These are phyloP conservation scores for Rhynchospora breviuscula DNA, from an alignment of 176 grass and related monocot genomes.

Conservation along the genomic window DNA sequence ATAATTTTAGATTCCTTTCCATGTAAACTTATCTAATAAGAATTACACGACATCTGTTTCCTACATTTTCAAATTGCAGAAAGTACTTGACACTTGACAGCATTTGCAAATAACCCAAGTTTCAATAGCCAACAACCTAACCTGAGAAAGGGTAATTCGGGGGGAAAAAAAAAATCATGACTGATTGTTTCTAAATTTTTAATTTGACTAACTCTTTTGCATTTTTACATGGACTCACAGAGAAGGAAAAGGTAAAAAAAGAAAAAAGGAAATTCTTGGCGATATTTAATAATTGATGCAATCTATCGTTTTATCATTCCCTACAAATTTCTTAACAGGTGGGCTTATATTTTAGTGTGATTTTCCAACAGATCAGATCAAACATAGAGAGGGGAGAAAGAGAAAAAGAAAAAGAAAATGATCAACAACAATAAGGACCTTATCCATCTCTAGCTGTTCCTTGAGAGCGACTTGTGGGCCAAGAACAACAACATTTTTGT, in stretches of 20 bases:
- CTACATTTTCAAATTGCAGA: too few relatives aligned
- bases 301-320: too few relatives aligned
- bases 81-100: not conserved
- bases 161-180: too few relatives aligned
- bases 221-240: not conserved
- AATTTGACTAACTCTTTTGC: not conserved
- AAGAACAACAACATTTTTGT: conserved; percentile 43
- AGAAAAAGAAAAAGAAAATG: not conserved
- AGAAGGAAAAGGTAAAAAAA: too few relatives aligned
- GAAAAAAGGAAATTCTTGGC: too few relatives aligned
- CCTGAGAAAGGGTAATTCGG: too few relatives aligned
- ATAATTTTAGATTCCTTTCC: not conserved
- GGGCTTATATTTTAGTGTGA: not conserved
- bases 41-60: not conserved
- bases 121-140: not conserved
- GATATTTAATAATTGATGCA: too few relatives aligned
- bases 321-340: too few relatives aligned
- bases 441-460: conserved; percentile 86
- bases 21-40: not conserved
- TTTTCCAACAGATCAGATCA: not conserved
- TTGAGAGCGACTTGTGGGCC: conserved; percentile 79
- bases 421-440: conserved; percentile 30
- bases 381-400: not conserved
- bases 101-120: not conserved
- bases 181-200: not conserved